Evolutionary conservation across 345 rosid genomes (phyloP), one percentile per base, ranked within the genome.

Genomic region (Boechera retrofracta): DNA sequence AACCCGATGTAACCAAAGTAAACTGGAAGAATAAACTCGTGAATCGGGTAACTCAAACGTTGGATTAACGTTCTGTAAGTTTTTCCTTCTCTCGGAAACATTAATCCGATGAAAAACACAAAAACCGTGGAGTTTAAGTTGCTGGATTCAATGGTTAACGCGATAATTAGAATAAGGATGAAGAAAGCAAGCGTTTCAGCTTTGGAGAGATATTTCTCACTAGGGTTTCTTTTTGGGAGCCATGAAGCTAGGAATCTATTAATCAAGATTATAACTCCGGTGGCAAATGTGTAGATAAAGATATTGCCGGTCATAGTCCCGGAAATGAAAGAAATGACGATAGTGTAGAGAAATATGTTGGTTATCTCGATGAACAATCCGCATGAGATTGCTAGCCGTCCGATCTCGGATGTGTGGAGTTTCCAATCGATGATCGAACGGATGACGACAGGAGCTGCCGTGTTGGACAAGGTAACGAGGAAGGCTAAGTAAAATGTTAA

Each of bases 11-110:
- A 90, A 68, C 98, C 94, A 4, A 89, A 94, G 77, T 86, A 94
- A 5, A 92, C 81, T 2, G 98, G 98, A 16, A 94, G 89, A 8
- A 94, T 51, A 75, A 92, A 90, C 74, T 86, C 91, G 67, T 92
- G 78, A 39, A 88, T 85, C n/a, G 89, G 83, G 55, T 86, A 91
- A 49, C 83, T 79, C 70, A 94, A 84, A 67, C 87, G 88, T 15
- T 71, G 79, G 48, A 88, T 18, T 84, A 94, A 64, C 4, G 98
- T 94, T 75, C 97, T 67, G 13, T 84, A 81, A 2, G 92, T 84
- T 73, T 92, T 91, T 10, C 98, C 97, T 77, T 89, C 86, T 68
- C 94, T 80, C 0, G 98, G 97, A 80, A 90, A 92, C 86, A 85
- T 32, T 59, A 92, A 15, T 10, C 98, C 98, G 1, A 89, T 56